Conservation (phyloP, 176 grass and related monocot species). For the Paspalum vaginatum region DNA sequence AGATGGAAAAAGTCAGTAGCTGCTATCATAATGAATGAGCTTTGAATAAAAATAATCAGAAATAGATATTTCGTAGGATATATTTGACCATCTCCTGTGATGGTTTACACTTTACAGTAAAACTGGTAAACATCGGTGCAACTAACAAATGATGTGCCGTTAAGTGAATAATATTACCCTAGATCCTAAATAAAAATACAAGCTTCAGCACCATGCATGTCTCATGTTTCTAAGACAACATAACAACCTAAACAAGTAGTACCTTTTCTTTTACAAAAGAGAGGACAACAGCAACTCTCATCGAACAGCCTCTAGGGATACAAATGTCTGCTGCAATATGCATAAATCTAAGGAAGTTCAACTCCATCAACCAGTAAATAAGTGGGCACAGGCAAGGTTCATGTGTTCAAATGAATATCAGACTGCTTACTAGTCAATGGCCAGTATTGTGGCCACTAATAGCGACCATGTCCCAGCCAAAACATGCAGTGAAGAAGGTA, state of each 20-base stretch:
- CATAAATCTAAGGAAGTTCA: neutral
- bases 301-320: neutral
- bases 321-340: neutral
- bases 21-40: slow-evolving; percentile 23
- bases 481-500: neutral
- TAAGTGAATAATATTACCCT: neutral
- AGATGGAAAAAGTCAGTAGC: slow-evolving; percentile 24
- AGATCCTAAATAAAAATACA: slow-evolving; percentile 2
- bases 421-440: slow-evolving; percentile 14
- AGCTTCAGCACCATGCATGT: neutral
- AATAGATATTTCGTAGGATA: slow-evolving; percentile 8
- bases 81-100: neutral
- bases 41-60: slow-evolving; percentile 1
- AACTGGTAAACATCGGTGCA: neutral
- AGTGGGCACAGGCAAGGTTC: neutral
- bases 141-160: neutral
- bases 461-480: neutral
- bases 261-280: slow-evolving; percentile 23
- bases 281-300: neutral
- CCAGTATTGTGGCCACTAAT: neutral
- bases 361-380: neutral
- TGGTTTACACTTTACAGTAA: slow-evolving; percentile 23
- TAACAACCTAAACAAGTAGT: slow-evolving; percentile 9
- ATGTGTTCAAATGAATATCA: neutral
- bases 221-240: slow-evolving; percentile 4